Evolutionary conservation across 1,139 yeast species (phyloP), one percentile per base, ranked within the genome.

Genomic region (Yamadazyma songkhlaensis): DNA sequence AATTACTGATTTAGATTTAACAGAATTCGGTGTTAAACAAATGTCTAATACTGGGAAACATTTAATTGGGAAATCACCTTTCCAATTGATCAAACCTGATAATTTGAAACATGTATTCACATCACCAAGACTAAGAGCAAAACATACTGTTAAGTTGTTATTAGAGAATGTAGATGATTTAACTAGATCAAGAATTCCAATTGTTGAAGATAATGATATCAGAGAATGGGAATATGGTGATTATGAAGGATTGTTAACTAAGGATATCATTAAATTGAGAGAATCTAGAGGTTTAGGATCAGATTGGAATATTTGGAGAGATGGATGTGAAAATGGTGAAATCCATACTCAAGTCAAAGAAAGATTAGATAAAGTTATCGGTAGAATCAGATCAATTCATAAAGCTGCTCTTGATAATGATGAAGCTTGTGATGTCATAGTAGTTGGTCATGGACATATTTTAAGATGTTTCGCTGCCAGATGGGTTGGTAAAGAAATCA

Each of bases 221-320:
- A 74, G 94, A 47, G 97, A 90, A 63, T 90, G 97, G 97, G 94
- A 87, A 49, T 90, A 90, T 54, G 97, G 97, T 49, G 94, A 86
- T 52, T 90, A 90, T 59, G 97, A 90, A 65, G 97, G 97, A 4
- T 61, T 82, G 50, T 60, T 72, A 40, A 84, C 95, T 1, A 60
- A 65, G 10, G 79, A 89, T 49, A 89, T 90, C 56, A 65, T 73
- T 30, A 72, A 67, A 9, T 58, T 77, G 47, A 76, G 97, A 51
- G 64, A 65, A 32, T 55, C 63, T 13, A 71, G 83, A 43, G 96
- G 95, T 0, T 64, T 85, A 34, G 64, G 73, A 43, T 51, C 60
- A 40, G 49, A 52, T n/a, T 90, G 97, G 97, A 66, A 72, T 39
- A 89, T 92, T 55, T 89, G 97, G 95, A 64, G 79, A 45, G 90